phyloP scores from a whole-genome alignment of 164 flowering plant species.

The Litsea cubeba region DNA sequence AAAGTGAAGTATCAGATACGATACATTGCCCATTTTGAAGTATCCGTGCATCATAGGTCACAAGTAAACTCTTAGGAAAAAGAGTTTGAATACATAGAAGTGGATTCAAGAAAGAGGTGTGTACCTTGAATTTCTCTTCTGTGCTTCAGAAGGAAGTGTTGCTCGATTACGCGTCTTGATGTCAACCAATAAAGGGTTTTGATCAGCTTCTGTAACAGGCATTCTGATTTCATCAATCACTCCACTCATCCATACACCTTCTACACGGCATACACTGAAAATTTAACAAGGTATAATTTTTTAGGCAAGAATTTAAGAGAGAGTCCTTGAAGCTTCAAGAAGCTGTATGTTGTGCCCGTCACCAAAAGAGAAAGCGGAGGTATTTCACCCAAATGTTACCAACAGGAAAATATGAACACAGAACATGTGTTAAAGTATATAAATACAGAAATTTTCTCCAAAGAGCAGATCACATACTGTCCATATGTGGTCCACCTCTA shows the following conservation, averaged over 20 bases:
- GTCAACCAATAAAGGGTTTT: conserved; percentile 49
- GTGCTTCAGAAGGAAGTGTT: conserved; percentile 68
- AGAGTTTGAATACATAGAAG: neutral
- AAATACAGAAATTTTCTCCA: too few species aligned
- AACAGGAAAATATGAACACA: too few species aligned
- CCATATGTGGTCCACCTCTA: too few species aligned
- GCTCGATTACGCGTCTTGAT: conserved; percentile 68
- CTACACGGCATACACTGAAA: conserved; percentile 50
- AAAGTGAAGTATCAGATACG: too few species aligned
- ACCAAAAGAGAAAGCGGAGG: neutral
- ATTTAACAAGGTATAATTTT: neutral
- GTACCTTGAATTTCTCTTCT: conserved; percentile 83
- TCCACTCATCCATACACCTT: conserved; percentile 81
- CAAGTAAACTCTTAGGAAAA: neutral
- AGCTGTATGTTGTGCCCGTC: neutral
- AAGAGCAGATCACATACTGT: too few species aligned
- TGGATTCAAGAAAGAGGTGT: neutral
- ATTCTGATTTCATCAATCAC: conserved; percentile 75
- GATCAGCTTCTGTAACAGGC: conserved; percentile 32
- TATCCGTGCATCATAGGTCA: neutral
- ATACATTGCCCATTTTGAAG: too few species aligned
- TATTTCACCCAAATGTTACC: neutral
- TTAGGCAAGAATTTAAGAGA: neutral
- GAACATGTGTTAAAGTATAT: too few species aligned
- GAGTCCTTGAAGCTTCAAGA: neutral